A percentile compares a stretch with the other conserved stretches of the same genome.
Evolutionary conservation across 2,329 filamentous ascomycete genomes (phyloP).

Genomic region (Talaromyces sp.): DNA sequence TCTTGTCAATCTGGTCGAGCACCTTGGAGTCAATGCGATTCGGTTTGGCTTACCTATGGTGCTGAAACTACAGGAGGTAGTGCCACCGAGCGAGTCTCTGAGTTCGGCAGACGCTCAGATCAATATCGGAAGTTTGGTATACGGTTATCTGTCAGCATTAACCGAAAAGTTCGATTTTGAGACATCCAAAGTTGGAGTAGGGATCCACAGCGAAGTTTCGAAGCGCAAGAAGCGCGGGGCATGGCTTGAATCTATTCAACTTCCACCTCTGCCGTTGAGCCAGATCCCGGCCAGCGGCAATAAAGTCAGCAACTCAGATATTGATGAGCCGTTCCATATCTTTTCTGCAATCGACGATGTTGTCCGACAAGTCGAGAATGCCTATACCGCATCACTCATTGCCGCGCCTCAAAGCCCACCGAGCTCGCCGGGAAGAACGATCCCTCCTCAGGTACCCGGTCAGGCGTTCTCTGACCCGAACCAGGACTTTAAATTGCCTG

Average conservation of each 20-base stretch:
- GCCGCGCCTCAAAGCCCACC: slow-evolving; percentile 63
- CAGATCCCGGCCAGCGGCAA: slow-evolving; percentile 48
- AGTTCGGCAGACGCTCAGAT: slow-evolving; percentile 61
- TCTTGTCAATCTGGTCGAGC: slow-evolving; percentile 65
- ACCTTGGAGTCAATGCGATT: slow-evolving; percentile 75
- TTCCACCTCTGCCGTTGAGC: slow-evolving; percentile 63
- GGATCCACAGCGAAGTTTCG: slow-evolving; percentile 70
- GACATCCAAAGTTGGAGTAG: slow-evolving; percentile 60
- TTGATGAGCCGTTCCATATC: slow-evolving; percentile 50
- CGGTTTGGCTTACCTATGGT: slow-evolving; percentile 82
- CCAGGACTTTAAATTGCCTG: slow-evolving; percentile 52
- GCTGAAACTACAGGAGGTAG: slow-evolving; percentile 79
- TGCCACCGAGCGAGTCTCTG: slow-evolving; percentile 35
- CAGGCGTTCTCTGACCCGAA: slow-evolving; percentile 38
- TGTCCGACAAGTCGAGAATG: slow-evolving; percentile 66
- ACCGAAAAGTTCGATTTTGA: slow-evolving; percentile 74
- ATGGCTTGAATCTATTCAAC: slow-evolving; percentile 69
- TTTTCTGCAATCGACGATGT: slow-evolving; percentile 70
- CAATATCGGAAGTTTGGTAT: slow-evolving; percentile 74
- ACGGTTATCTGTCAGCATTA: slow-evolving; percentile 82
- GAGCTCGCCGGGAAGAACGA: slow-evolving; percentile 61
- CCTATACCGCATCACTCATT: slow-evolving; percentile 57
- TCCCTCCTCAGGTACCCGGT: slow-evolving; percentile 58
- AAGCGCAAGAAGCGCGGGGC: slow-evolving; percentile 67
- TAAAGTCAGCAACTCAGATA: slow-evolving; percentile 40